These are phyloP conservation scores for Coniochaeta hoffmannii DNA, from an alignment of 2,329 filamentous ascomycete species.

Conservation along the genomic window DNA sequence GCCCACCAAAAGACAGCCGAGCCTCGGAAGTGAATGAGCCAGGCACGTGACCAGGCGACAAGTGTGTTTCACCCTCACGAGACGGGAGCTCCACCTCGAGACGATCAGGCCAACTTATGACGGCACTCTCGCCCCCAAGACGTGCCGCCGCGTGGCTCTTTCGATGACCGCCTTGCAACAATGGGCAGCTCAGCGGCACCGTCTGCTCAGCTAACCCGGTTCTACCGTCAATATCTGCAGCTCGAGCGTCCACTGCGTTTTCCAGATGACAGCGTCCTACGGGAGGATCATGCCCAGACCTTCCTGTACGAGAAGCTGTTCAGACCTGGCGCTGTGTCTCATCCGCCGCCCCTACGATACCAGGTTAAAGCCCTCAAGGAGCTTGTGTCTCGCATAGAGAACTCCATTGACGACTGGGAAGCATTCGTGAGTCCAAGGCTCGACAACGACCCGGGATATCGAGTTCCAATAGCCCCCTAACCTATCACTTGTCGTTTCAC, in stretches of 20 bases:
- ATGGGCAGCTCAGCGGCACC: background rate
- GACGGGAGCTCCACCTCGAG: too few relatives aligned
- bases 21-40: too few relatives aligned
- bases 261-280: constrained; percentile 52
- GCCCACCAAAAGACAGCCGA: too few relatives aligned
- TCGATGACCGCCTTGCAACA: background rate
- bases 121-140: too few relatives aligned
- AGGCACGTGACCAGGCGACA: too few relatives aligned
- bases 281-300: constrained; percentile 55
- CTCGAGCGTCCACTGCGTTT: constrained; percentile 58
- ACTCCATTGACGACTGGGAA: constrained; percentile 72
- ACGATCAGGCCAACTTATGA: too few relatives aligned
- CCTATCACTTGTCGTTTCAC: background rate
- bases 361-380: constrained; percentile 66
- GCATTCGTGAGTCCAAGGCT: constrained; percentile 62
- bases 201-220: constrained; percentile 25
- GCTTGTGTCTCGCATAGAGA: constrained; percentile 63
- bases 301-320: constrained; percentile 63
- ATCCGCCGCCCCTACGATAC: constrained; percentile 62
- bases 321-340: constrained; percentile 42
- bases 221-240: constrained; percentile 75
- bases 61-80: too few relatives aligned
- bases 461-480: background rate
- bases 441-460: background rate
- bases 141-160: background rate